Percentiles rank a stretch among this genome's conserved stretches.
Conservation (phyloP, 2,329 filamentous ascomycete species). For the Ustulina deusta region DNA sequence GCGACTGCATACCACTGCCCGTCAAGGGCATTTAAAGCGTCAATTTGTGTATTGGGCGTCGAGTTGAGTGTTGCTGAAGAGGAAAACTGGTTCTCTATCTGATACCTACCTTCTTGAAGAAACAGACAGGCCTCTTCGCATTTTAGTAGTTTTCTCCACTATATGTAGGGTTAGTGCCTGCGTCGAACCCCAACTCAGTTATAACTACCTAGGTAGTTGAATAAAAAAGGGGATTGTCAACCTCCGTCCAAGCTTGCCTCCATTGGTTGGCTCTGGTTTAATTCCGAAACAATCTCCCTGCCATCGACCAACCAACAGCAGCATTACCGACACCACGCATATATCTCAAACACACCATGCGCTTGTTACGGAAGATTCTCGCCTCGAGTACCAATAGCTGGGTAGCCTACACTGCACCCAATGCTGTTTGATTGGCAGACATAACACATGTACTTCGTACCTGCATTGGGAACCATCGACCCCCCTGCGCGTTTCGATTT, state of each 20-base stretch:
- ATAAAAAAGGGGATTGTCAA: no score
- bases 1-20: no score
- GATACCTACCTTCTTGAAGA: no score
- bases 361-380: slow-evolving; percentile 25
- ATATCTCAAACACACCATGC: slow-evolving; percentile 36
- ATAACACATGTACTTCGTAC: slow-evolving; percentile 1
- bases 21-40: no score
- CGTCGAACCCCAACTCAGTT: no score
- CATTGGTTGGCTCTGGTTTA: slow-evolving; percentile 5
- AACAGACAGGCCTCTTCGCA: not conserved
- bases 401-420: not conserved
- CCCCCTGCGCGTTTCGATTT: not conserved
- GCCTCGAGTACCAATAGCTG: slow-evolving; percentile 6
- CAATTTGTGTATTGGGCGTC: no score
- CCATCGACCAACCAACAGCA: slow-evolving; percentile 16
- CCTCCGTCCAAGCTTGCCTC: not conserved
- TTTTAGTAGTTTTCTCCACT: not conserved
- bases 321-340: not conserved
- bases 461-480: slow-evolving; percentile 25
- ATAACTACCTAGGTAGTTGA: no score
- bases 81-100: no score
- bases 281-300: slow-evolving; percentile 27
- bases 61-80: no score
- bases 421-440: slow-evolving; percentile 17
- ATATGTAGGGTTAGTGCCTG: no score